phyloP scores from a whole-genome alignment of 306 rosid genomes.

The Prunus armeniaca region DNA sequence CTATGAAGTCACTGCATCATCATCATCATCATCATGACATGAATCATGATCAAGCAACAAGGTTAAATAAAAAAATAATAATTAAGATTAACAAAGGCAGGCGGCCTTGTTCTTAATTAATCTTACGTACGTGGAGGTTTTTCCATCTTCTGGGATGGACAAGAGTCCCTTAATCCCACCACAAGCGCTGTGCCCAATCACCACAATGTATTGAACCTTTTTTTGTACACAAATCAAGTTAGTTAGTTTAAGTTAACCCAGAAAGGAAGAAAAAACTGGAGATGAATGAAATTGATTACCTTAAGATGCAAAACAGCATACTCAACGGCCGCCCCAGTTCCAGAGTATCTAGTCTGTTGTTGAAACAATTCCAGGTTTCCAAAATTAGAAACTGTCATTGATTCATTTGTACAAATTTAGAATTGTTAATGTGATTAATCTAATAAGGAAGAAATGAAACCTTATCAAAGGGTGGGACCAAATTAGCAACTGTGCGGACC shows the following conservation, averaged over 20 bases:
- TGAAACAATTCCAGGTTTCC: not conserved
- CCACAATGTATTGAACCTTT: conserved; percentile 74
- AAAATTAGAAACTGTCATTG: too few relatives aligned
- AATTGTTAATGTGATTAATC: not conserved
- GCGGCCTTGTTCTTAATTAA: not conserved
- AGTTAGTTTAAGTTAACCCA: too few relatives aligned
- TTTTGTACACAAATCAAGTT: not conserved
- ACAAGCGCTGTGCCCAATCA: conserved; percentile 87
- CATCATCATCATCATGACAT: not conserved
- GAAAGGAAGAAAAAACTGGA: too few relatives aligned
- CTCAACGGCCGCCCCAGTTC: conserved; percentile 82
- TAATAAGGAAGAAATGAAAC: conserved; percentile 16
- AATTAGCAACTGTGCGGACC: conserved; percentile 94
- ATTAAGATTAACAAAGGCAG: not conserved
- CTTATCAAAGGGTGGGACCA: conserved; percentile 87
- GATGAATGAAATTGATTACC: conserved; percentile 34
- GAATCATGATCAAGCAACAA: too few relatives aligned
- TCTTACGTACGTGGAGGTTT: conserved; percentile 51
- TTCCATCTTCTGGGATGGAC: conserved; percentile 59
- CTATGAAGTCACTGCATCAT: conserved; percentile 71
- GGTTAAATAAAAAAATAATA: not conserved
- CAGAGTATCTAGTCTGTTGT: conserved; percentile 55
- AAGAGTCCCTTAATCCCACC: conserved; percentile 92
- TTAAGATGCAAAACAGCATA: conserved; percentile 87
- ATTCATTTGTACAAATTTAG: too few relatives aligned